These are phyloP conservation scores for Scheffersomyces segobiensis DNA, from an alignment of 1,139 yeast species.

Conservation along the genomic window DNA sequence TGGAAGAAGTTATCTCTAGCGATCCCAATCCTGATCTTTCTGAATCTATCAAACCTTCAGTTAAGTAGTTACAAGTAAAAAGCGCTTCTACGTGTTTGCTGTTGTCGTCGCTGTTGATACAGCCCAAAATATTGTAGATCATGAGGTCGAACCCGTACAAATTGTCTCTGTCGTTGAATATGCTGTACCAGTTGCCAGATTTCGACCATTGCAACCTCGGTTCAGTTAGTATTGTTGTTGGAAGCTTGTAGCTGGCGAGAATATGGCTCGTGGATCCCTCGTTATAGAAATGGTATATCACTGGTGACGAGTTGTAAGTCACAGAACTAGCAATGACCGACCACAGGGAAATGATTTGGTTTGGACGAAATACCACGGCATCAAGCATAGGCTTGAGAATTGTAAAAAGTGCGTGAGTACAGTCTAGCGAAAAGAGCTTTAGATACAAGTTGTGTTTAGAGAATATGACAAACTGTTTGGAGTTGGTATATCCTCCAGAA, in stretches of 20 bases:
- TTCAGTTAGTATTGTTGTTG: slow-evolving; percentile 14
- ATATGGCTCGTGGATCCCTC: slow-evolving; percentile 33
- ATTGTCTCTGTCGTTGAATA: slow-evolving; percentile 23
- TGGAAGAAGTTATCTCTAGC: not conserved
- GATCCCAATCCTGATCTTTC: not conserved
- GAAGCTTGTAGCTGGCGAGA: slow-evolving; percentile 23
- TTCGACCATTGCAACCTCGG: slow-evolving; percentile 32
- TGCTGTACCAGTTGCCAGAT: slow-evolving; percentile 37
- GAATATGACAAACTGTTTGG: slow-evolving; percentile 36
- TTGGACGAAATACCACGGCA: slow-evolving; percentile 18
- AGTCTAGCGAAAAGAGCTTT: slow-evolving; percentile 40
- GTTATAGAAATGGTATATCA: slow-evolving; percentile 36
- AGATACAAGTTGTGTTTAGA: slow-evolving; percentile 28
- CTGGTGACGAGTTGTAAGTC: slow-evolving; percentile 19
- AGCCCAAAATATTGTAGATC: slow-evolving; percentile 28
- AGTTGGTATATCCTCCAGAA: slow-evolving; percentile 32
- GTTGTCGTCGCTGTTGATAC: not conserved
- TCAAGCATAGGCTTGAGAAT: slow-evolving; percentile 29
- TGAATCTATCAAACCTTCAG: not conserved
- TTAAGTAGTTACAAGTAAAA: not conserved
- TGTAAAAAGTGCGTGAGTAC: slow-evolving; percentile 34
- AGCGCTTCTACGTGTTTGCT: not conserved
- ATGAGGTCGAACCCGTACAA: slow-evolving; percentile 33
- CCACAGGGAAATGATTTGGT: slow-evolving; percentile 25
- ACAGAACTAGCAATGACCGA: slow-evolving; percentile 20